These are phyloP conservation scores for Leishmania tropica DNA, from an alignment of 208 protist species.

Conservation along the genomic window DNA sequence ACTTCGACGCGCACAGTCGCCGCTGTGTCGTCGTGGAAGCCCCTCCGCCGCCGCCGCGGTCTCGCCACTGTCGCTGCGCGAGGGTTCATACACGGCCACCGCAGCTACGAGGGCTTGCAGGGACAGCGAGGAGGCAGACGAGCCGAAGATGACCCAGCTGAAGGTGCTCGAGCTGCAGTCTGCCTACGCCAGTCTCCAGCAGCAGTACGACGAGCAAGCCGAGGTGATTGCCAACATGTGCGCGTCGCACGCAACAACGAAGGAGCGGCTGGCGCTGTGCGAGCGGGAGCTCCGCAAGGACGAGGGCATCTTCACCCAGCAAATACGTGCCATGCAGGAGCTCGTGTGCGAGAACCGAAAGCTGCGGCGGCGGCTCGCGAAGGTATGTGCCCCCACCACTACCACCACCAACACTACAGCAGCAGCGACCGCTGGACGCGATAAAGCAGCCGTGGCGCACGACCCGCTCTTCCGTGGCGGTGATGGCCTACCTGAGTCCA, in stretches of 20 bases:
- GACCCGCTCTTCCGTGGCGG: not conserved
- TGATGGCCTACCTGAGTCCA: not conserved
- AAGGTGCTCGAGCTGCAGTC: slow-evolving; percentile 2
- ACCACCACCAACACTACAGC: not conserved
- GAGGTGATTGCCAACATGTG: slow-evolving; percentile 20
- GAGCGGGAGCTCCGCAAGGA: slow-evolving; percentile 77
- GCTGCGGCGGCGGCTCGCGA: slow-evolving; percentile 29
- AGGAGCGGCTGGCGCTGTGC: slow-evolving; percentile 55
- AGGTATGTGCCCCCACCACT: not conserved
- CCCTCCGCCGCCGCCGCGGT: not conserved
- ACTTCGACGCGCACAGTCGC: slow-evolving; percentile 30
- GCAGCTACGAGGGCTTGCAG: not conserved
- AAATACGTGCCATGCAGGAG: slow-evolving; percentile 60
- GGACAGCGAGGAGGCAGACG: slow-evolving; percentile 2
- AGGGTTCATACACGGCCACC: not conserved
- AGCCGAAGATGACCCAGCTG: not conserved
- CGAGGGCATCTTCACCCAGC: slow-evolving; percentile 68
- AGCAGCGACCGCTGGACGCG: not conserved
- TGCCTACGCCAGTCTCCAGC: slow-evolving; percentile 23
- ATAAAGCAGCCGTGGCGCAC: not conserved
- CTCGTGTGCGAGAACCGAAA: slow-evolving; percentile 56
- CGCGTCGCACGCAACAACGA: slow-evolving; percentile 20
- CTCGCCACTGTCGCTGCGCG: slow-evolving; percentile 8
- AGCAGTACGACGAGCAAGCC: slow-evolving; percentile 30
- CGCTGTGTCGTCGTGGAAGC: not conserved